These are phyloP conservation scores for Magnaporthiopsis poae DNA, from an alignment of 2,329 filamentous ascomycete species.

Conservation along the genomic window DNA sequence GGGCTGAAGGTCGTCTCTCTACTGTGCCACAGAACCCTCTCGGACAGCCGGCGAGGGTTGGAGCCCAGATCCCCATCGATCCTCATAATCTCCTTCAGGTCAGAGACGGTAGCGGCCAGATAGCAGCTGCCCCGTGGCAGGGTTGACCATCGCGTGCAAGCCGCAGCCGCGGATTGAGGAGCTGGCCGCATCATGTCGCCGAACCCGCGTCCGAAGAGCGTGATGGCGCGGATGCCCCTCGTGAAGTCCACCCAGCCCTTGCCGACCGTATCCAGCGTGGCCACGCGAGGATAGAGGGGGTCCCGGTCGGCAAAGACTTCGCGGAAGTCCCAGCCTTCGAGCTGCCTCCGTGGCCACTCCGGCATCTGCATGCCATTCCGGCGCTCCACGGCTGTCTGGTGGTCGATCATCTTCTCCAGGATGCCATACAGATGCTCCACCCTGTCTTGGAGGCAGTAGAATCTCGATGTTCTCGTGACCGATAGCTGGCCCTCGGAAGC, in stretches of 20 bases:
- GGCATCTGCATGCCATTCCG: slow-evolving; percentile 11
- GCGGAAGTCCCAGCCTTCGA: slow-evolving; percentile 23
- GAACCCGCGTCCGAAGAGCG: slow-evolving; percentile 16
- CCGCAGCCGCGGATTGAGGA: background rate
- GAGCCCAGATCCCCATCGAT: background rate
- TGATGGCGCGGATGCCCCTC: slow-evolving; percentile 14
- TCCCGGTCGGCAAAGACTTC: slow-evolving; percentile 16
- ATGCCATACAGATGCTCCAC: slow-evolving; percentile 14
- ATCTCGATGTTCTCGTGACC: background rate
- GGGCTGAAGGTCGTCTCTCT: background rate
- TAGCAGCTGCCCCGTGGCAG: background rate
- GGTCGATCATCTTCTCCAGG: slow-evolving; percentile 19
- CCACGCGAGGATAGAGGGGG: slow-evolving; percentile 11
- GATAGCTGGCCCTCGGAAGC: background rate
- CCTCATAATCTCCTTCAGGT: background rate
- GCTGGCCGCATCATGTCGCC: slow-evolving; percentile 13
- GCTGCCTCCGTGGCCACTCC: slow-evolving; percentile 11
- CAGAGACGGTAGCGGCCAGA: background rate
- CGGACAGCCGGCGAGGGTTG: slow-evolving; percentile 1
- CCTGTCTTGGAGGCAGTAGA: slow-evolving; percentile 11
- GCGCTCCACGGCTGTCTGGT: slow-evolving; percentile 13
- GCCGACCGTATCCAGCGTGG: slow-evolving; percentile 10
- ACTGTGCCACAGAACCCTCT: slow-evolving; percentile 1
- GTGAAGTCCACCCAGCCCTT: slow-evolving; percentile 19
- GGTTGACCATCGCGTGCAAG: slow-evolving; percentile 1